Percentiles rank a stretch among this genome's conserved stretches.
These are phyloP conservation scores for Arbutus unedo DNA, from an alignment of 148 eudicot genomes.

Conservation along the genomic window DNA sequence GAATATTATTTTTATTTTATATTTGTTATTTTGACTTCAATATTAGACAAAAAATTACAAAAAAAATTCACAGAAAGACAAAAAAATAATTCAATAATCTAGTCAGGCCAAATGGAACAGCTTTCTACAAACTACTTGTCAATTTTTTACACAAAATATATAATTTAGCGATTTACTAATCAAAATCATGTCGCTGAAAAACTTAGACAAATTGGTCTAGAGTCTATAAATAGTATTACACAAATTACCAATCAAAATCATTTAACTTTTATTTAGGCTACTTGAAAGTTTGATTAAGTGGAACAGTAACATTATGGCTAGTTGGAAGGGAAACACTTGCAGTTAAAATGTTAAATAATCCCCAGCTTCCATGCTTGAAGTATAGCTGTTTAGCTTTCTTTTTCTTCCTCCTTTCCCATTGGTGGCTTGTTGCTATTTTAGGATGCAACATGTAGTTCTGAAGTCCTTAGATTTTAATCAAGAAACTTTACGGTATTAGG, in stretches of 20 bases:
- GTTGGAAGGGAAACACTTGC: background rate
- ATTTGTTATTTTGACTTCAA: too few species aligned
- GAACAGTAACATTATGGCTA: background rate
- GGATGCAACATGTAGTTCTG: background rate
- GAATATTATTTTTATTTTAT: too few species aligned
- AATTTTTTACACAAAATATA: too few species aligned
- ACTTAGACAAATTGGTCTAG: background rate
- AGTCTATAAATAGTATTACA: background rate
- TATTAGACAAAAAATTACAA: too few species aligned
- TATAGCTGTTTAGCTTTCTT: background rate
- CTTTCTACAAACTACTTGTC: too few species aligned
- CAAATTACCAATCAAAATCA: background rate
- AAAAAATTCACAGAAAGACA: too few species aligned
- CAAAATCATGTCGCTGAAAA: background rate
- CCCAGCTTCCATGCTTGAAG: background rate
- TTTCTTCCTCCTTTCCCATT: background rate
- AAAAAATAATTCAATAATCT: too few species aligned
- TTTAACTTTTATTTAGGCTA: background rate
- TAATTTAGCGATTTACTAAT: too few species aligned
- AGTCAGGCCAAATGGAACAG: too few species aligned
- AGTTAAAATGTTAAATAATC: background rate
- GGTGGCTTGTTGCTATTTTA: background rate
- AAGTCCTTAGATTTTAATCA: background rate
- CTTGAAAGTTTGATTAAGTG: background rate
- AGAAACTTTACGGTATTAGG: slow-evolving; percentile 30